A percentile compares a stretch with the other conserved stretches of the same genome.
Conservation (phyloP, 192 early-diverging fungal genomes). For the Dissophora globulifera region DNA sequence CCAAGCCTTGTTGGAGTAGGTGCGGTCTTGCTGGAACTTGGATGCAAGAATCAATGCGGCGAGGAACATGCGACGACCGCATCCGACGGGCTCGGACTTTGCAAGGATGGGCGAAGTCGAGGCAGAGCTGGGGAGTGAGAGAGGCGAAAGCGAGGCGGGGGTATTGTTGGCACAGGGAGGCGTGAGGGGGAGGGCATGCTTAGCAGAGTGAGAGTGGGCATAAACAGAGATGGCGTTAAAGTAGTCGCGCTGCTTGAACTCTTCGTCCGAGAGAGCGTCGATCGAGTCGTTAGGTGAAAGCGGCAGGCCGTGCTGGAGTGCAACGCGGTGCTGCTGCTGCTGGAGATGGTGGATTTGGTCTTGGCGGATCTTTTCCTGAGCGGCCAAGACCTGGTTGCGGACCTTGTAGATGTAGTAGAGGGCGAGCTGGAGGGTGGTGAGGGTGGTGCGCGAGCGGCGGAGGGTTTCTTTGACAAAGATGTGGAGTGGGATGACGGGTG, state of each 20-base stretch:
- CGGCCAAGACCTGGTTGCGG: slow-evolving; percentile 56
- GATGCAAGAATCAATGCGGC: slow-evolving; percentile 85
- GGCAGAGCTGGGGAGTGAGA: slow-evolving; percentile 28
- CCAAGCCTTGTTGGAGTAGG: slow-evolving; percentile 88
- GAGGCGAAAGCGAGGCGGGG: slow-evolving; percentile 35
- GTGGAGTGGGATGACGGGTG: slow-evolving; percentile 61
- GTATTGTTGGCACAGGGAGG: slow-evolving; percentile 52
- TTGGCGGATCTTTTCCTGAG: slow-evolving; percentile 49
- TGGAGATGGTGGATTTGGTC: slow-evolving; percentile 36
- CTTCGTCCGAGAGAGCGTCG: slow-evolving; percentile 24
- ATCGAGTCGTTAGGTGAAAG: slow-evolving; percentile 30
- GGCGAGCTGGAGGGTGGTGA: slow-evolving; percentile 76
- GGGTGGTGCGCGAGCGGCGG: slow-evolving; percentile 73
- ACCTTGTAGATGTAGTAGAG: slow-evolving; percentile 75
- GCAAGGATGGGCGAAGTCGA: slow-evolving; percentile 49
- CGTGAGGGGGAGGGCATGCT: slow-evolving; percentile 46
- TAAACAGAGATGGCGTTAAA: slow-evolving; percentile 33
- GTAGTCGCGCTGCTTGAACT: slow-evolving; percentile 38
- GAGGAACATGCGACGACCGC: slow-evolving; percentile 85
- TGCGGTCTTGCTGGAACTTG: slow-evolving; percentile 87
- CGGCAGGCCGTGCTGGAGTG: slow-evolving; percentile 24
- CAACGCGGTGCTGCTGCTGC: slow-evolving; percentile 25
- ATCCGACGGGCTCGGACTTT: slow-evolving; percentile 66
- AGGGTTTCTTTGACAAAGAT: slow-evolving; percentile 75
- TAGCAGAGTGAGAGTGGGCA: slow-evolving; percentile 11